These are phyloP conservation scores for Albophoma yamanashiensis DNA, from an alignment of 2,329 filamentous ascomycete genomes.

Conservation along the genomic window DNA sequence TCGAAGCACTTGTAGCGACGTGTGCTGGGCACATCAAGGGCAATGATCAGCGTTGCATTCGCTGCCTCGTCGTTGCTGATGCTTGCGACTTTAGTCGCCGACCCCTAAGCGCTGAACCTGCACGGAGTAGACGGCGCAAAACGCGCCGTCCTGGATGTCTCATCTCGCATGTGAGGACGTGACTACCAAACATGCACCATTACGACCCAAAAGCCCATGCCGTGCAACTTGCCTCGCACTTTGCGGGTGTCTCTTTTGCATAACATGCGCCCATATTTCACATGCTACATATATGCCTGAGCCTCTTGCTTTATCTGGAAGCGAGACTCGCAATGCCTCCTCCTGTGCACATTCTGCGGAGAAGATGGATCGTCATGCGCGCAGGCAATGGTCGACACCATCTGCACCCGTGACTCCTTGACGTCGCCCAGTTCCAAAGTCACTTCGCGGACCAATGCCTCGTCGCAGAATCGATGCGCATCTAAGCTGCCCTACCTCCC, in stretches of 20 bases:
- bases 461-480: background rate
- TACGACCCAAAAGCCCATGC: background rate
- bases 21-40: background rate
- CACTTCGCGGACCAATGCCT: background rate
- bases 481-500: background rate
- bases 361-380: background rate
- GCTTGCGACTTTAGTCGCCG: background rate
- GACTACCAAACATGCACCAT: background rate
- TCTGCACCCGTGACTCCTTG: background rate
- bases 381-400: background rate
- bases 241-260: background rate
- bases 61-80: background rate
- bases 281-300: background rate
- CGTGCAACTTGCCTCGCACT: background rate
- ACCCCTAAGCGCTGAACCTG: background rate
- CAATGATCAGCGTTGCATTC: background rate
- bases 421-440: background rate
- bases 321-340: background rate
- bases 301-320: background rate
- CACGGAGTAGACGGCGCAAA: background rate
- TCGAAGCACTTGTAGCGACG: background rate
- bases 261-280: background rate
- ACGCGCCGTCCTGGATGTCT: background rate
- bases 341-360: too few relatives aligned
- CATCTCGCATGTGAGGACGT: background rate